Evolutionary conservation across 129 eudicot genomes (phyloP), one percentile per base, ranked within the genome.

Genomic region (Tagetes erecta): DNA sequence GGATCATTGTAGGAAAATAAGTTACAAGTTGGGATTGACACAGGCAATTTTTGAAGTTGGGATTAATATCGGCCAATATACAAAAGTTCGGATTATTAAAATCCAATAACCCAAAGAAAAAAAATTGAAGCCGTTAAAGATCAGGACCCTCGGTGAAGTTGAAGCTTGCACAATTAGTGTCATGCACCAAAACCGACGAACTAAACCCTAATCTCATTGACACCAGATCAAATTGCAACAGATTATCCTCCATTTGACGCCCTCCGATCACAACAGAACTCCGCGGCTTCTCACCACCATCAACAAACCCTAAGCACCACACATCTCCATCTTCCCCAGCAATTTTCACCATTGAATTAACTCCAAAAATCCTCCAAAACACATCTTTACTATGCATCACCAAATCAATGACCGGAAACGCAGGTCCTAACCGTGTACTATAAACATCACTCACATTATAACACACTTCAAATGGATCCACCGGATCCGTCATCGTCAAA

Each of bases 271-370:
- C 81, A 56, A 87, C 84, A 4, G 84, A 41, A 13, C 56, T 71
- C 74, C 83, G 59, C 49, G 74, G 72, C 13, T 68, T 68, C 8
- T 64, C 68, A 47, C 91, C 91, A 8, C 91, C 91, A 35, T 87
- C 84, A 72, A 87, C 72, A 80, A 87, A 78, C 68, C 84, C 91
- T 20, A 87, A 77, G 39, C 91, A 87, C 67, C 85, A 62, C 56
- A 74, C 42, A 31, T 68, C 78, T 1, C 76, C 72, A 13, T 56
- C 72, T 2, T 51, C 71, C 51, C 52, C 30, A 27, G 8, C 71
- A 46, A 80, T 63, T 31, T 53, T 80, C 65, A 86, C 86, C 88
- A 86, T 78, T 14, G 87, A 78, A 71, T 86, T 86, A 30, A 53
- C 77, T 31, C 84, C 91, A 37, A 68, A 81, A 36, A 86, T 72